Evolutionary conservation across 345 rosid species (phyloP).

Genomic region (Acer campestre): DNA sequence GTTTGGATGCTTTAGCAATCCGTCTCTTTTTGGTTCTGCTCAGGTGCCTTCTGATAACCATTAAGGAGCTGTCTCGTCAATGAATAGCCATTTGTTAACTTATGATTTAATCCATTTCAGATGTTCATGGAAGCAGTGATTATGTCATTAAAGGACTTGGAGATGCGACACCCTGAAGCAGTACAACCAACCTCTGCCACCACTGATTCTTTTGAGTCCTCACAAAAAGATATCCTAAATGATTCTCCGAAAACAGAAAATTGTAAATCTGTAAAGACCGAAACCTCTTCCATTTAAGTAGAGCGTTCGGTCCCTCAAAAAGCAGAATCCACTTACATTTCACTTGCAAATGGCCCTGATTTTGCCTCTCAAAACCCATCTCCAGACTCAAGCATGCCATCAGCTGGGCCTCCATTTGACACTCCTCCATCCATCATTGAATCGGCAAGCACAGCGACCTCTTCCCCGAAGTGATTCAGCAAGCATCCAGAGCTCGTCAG

Average conservation of each 20-base stretch:
- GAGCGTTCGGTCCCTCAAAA: conserved; percentile 30
- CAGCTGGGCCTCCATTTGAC: conserved; percentile 22
- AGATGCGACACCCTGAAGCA: too few relatives aligned
- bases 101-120: too few relatives aligned
- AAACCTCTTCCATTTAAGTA: conserved; percentile 38
- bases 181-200: conserved; percentile 22
- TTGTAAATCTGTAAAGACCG: conserved; percentile 37
- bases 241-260: conserved; percentile 30
- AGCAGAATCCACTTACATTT: conserved; percentile 32
- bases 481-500: conserved; percentile 36
- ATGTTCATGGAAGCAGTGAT: too few relatives aligned
- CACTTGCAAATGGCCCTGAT: conserved; percentile 22
- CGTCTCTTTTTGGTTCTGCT: too few relatives aligned
- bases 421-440: conserved; percentile 26
- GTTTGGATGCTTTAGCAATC: too few relatives aligned
- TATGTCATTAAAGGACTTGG: too few relatives aligned
- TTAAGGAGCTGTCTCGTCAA: too few relatives aligned
- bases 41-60: too few relatives aligned
- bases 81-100: too few relatives aligned
- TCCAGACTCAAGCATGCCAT: conserved; percentile 31
- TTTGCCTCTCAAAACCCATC: conserved; percentile 34
- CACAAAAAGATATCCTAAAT: conserved; percentile 28
- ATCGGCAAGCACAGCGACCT: conserved; percentile 34
- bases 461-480: conserved; percentile 38
- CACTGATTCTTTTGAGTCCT: conserved; percentile 30